Conservation (phyloP, 2,329 filamentous ascomycete genomes). For the Ambrosiella beaveri region DNA sequence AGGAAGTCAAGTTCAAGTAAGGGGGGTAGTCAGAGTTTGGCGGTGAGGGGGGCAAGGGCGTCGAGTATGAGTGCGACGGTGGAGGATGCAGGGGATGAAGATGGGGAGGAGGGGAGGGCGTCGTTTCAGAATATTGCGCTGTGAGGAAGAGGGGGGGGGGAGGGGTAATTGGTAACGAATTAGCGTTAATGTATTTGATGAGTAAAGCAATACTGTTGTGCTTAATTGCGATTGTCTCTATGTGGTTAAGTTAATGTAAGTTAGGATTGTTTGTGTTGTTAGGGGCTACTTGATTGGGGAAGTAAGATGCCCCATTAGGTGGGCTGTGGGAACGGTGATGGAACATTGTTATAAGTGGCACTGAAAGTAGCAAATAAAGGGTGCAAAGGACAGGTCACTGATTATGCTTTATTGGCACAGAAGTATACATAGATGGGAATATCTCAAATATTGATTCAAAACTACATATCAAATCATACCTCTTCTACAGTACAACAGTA, state of each 20-base stretch:
- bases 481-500: background rate
- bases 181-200: background rate
- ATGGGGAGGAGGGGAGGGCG: slow-evolving; percentile 17
- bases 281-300: no score
- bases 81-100: slow-evolving; percentile 20
- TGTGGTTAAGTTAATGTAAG: no score
- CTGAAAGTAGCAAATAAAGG: no score
- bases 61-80: slow-evolving; percentile 16
- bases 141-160: background rate
- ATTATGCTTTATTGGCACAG: no score
- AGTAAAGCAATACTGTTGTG: no score
- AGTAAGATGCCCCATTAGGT: no score
- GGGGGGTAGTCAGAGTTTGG: background rate
- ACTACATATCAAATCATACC: background rate
- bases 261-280: no score
- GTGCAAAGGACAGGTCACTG: no score
- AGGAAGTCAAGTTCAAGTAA: background rate
- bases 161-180: background rate
- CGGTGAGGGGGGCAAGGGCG: slow-evolving; percentile 13
- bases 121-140: slow-evolving; percentile 12
- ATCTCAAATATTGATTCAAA: background rate
- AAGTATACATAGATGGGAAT: background rate
- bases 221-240: no score
- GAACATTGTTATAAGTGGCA: no score
- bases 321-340: no score